Base-by-base conservation (phyloP, 768 basidiomycete genomes). In the Termitomyces sp. region DNA sequence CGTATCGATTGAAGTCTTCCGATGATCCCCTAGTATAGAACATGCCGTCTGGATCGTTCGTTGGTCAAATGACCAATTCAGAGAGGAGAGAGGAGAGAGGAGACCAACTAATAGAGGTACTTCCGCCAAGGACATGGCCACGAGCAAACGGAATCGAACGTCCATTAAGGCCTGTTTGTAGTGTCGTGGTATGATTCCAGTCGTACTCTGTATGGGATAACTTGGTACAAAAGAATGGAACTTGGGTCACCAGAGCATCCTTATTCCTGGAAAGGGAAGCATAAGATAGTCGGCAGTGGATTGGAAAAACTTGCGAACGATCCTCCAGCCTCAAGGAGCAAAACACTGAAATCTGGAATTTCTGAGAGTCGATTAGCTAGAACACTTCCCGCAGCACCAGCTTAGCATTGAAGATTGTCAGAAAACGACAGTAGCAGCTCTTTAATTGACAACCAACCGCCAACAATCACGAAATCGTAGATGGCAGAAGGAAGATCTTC, bases 1-100 rank as follows among this genome's bases (percentile, higher is more conserved):
- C 70, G 49, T 59, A 70, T 8, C 68, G 62, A 43, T 74, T 62
- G 45, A 62, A 72, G 48, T 74, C 72, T 34, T 70, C 68, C 25
- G 56, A 53, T 2, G 69, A 67, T 5, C 72, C 72, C 14, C 71
- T 64, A 10, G 70, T 69, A 54, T 69, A 73, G 42, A 65, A 59
- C 64, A 73, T 67, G 19, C 62, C 58, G 49, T 72, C 70, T 72
- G 14, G 39, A 7, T 12, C 5, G 21, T 25, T 19, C 23, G 10
- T 35, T 32, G 19, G 6, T 41, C 40, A 28, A 16, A 28, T 25
- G 19, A 5, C 11, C 1, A 7, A 39, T 11, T 37, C 30, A 16
- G 45, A 5, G 52, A 19, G 1, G 30, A 34, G n/a, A n/a, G n/a
- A n/a, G n/a, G n/a, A n/a, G 12, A 34, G 34, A 25, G 9, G 3